Evolutionary conservation across 805 yeast genomes (phyloP).

Genomic region (Wickerhamomyces queroliae): DNA sequence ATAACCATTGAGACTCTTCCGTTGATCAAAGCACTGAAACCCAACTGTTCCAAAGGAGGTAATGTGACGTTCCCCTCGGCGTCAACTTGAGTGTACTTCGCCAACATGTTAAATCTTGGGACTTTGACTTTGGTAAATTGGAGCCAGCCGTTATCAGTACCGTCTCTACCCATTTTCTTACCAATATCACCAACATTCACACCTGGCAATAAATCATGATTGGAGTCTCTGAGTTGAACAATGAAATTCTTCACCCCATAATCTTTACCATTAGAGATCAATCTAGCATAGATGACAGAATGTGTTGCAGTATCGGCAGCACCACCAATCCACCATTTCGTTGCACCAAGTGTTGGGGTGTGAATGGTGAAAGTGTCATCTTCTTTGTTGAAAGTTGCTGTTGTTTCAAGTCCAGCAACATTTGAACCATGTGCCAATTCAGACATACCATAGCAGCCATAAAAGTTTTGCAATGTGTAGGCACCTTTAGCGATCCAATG

Average conservation of each 20-base stretch:
- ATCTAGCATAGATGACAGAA: conserved; percentile 77
- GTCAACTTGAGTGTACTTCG: conserved; percentile 69
- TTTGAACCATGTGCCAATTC: conserved; percentile 92
- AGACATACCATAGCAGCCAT: conserved; percentile 92
- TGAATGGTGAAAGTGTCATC: conserved; percentile 67
- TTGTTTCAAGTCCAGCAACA: conserved; percentile 91
- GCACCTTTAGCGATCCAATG: conserved; percentile 69
- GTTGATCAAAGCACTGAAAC: conserved; percentile 80
- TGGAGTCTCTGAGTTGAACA: conserved; percentile 78
- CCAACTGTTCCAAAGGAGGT: conserved; percentile 79
- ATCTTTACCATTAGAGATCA: conserved; percentile 76
- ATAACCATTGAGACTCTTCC: conserved; percentile 90
- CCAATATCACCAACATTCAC: conserved; percentile 88
- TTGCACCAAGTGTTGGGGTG: conserved; percentile 88
- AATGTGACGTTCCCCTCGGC: conserved; percentile 64
- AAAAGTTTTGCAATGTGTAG: conserved; percentile 29
- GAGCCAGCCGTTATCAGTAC: conserved; percentile 96
- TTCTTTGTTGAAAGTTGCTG: conserved; percentile 67
- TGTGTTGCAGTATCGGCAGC: conserved; percentile 95
- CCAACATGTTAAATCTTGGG: conserved; percentile 79
- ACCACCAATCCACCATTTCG: conserved; percentile 99
- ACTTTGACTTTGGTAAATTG: conserved; percentile 80
- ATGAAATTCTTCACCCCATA: conserved; percentile 91
- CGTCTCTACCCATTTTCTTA: conserved; percentile 92
- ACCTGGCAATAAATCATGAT: conserved; percentile 74